Conservation (phyloP, 2,329 filamentous ascomycete species). For the Didymella arachidicola region DNA sequence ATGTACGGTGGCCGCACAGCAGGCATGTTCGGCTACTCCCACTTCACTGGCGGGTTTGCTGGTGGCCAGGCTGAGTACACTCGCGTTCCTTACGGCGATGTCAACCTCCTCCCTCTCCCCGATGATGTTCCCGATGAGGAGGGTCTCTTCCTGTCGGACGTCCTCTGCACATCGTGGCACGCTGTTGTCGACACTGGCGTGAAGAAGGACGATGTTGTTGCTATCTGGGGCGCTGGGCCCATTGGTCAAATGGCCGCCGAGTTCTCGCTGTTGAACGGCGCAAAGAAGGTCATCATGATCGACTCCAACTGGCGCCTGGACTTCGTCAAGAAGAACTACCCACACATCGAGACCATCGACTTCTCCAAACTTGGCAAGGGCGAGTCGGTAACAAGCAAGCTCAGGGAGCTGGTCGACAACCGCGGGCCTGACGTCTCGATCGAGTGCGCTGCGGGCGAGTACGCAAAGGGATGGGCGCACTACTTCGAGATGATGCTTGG, state of each 20-base stretch:
- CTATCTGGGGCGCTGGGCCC: constrained; percentile 86
- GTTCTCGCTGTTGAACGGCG: constrained; percentile 74
- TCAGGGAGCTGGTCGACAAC: constrained; percentile 77
- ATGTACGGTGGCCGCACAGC: constrained; percentile 83
- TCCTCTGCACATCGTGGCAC: constrained; percentile 80
- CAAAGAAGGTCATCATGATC: constrained; percentile 78
- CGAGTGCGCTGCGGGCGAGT: constrained; percentile 72
- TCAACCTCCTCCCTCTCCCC: constrained; percentile 81
- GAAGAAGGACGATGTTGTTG: constrained; percentile 77
- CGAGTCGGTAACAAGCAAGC: constrained; percentile 71
- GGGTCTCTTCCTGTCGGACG: constrained; percentile 80
- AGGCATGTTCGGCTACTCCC: constrained; percentile 66
- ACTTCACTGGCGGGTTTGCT: constrained; percentile 86
- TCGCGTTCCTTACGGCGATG: constrained; percentile 79
- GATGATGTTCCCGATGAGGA: constrained; percentile 85
- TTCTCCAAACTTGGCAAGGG: constrained; percentile 69
- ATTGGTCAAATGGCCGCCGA: constrained; percentile 81
- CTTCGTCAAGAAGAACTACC: constrained; percentile 70
- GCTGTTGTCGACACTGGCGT: constrained; percentile 83
- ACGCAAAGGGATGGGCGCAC: constrained; percentile 68
- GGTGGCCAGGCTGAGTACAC: constrained; percentile 90
- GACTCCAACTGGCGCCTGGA: constrained; percentile 77
- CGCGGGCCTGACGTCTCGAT: constrained; percentile 76
- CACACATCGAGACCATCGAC: constrained; percentile 73
- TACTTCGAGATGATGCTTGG: constrained; percentile 68